Evolutionary conservation across 371 early-diverging fungal genomes (phyloP).

Genomic region (Massospora cicadina): DNA sequence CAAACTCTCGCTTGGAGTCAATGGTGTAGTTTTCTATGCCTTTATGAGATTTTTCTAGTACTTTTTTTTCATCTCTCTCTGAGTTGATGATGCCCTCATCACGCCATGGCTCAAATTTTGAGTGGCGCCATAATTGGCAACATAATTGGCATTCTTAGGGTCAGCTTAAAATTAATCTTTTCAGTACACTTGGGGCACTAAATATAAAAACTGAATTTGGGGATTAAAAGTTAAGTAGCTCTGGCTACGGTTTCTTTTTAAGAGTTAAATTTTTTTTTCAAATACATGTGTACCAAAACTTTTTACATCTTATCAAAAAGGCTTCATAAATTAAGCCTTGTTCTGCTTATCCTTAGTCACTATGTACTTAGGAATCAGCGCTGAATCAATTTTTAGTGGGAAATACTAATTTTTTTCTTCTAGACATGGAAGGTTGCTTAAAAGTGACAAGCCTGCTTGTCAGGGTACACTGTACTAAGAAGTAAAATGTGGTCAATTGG

Average conservation of each 20-base stretch:
- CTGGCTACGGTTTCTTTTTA: conserved; percentile 70
- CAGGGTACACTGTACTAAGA: no score
- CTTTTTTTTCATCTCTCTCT: conserved; percentile 27
- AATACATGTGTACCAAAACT: conserved; percentile 92
- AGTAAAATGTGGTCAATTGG: no score
- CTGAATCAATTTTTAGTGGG: conserved; percentile 87
- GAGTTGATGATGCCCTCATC: conserved; percentile 38
- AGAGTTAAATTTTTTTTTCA: conserved; percentile 95
- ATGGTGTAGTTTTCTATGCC: conserved; percentile 76
- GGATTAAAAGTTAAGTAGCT: conserved; percentile 68
- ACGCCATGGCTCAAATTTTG: conserved; percentile 96
- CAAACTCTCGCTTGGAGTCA: conserved; percentile 90
- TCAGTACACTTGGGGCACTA: conserved; percentile 87
- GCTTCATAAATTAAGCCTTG: conserved; percentile 91
- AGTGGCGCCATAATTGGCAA: conserved; percentile 80
- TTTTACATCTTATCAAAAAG: conserved; percentile 92
- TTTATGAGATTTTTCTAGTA: conserved; percentile 84
- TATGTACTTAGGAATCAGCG: conserved; percentile 44
- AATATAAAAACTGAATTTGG: conserved; percentile 93
- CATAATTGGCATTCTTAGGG: conserved; percentile 89
- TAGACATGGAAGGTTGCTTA: no score
- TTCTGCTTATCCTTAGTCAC: conserved; percentile 64
- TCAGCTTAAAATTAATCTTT: conserved; percentile 96
- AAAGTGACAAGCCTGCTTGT: no score
- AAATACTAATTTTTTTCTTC: no score